Evolutionary conservation across 2,329 filamentous ascomycete species (phyloP), one percentile per base, ranked within the genome.

Genomic region (Neofusicoccum parvum): DNA sequence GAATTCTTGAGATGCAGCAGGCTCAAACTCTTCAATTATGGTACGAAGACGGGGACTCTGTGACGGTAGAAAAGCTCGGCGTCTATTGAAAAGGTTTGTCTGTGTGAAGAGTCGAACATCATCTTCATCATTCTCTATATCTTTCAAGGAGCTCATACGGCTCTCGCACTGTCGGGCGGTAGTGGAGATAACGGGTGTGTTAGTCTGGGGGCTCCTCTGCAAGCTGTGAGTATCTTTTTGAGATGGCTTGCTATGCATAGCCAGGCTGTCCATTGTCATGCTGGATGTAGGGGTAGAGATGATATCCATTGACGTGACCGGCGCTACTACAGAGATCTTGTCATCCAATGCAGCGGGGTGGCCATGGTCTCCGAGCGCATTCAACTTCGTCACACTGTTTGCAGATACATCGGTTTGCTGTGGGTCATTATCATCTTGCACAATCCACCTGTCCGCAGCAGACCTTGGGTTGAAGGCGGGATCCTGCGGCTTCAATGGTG

Each of bases 261-360:
- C 11, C 27, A 20, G 7, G 1, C 20, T 58, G 17, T 45, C 20
- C 9, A 17, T 14, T 27, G 54, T 58, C 17, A n/a, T 45, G 39
- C 27, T 60, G 2, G 56, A 48, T 27, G 6, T 20, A 12, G 56
- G 32, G 10, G 41, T 17, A 17, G 41, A 39, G 43, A 60, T 23
- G 11, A 56, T 56, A 27, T 64, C 62, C 62, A 64, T 64, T 39
- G 62, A 64, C n/a, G 62, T 64, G 41, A 64, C 23, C 27, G 49
- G 50, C 15, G 62, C n/a, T 17, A 48, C 49, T 37, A 64, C 32
- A 17, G 39, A 27, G 41, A 64, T 37, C 12, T 9, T 37, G 50
- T 64, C 56, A n/a, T 39, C n/a, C 3, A 60, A 23, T 32, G n/a
- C 23, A n/a, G n/a, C 46, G 15, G 39, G 10, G 14, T 27, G 14